These are phyloP conservation scores for Larix kaempferi DNA, from an alignment of 75 land plant genomes.

Conservation along the genomic window DNA sequence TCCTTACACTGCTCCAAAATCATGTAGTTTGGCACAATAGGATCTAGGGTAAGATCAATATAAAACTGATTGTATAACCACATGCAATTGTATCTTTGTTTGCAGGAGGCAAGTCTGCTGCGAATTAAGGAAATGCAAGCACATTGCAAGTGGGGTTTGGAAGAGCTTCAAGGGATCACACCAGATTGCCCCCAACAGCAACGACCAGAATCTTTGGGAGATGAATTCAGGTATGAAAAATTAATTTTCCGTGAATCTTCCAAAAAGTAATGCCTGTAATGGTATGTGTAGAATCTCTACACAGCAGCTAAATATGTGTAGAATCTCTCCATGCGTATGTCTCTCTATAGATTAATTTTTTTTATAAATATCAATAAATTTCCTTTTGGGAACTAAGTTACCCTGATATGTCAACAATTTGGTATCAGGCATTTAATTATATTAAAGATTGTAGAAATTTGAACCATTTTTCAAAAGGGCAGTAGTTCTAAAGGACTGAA, in stretches of 20 bases:
- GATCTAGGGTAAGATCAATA: background rate
- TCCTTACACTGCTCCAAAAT: background rate
- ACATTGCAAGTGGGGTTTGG: slow-evolving; percentile 47
- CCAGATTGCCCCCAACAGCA: slow-evolving; percentile 4
- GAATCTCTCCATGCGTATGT: too few relatives aligned
- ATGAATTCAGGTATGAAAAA: background rate
- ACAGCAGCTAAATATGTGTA: background rate
- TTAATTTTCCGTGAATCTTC: background rate
- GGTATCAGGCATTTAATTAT: too few relatives aligned
- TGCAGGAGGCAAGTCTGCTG: slow-evolving; percentile 51
- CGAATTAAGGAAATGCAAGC: slow-evolving; percentile 59
- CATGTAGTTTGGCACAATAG: background rate
- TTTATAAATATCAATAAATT: too few relatives aligned
- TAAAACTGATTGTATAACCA: background rate
- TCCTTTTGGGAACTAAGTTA: too few relatives aligned
- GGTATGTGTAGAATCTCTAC: background rate
- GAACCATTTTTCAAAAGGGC: background rate
- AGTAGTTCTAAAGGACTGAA: background rate
- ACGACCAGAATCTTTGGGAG: background rate
- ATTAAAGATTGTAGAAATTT: background rate
- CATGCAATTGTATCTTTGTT: background rate
- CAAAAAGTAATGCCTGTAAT: background rate
- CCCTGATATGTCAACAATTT: too few relatives aligned
- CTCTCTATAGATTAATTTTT: too few relatives aligned
- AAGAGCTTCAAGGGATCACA: background rate